Conservation (phyloP, 441 rosid species). For the Melastoma candidum region DNA sequence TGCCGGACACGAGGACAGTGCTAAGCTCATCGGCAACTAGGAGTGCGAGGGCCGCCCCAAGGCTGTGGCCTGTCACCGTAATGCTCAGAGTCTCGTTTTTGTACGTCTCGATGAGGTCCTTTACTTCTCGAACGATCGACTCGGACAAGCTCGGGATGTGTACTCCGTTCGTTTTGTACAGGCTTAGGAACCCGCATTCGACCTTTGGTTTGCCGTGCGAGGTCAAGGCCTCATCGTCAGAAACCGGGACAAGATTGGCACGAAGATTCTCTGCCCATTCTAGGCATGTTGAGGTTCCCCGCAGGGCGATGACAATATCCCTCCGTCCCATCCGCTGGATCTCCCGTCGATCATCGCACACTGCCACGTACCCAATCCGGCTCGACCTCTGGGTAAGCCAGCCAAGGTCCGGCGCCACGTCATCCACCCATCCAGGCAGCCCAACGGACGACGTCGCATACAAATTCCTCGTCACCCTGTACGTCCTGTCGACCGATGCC, state of each 20-base stretch:
- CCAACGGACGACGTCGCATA: conserved; percentile 61
- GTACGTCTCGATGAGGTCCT: conserved; percentile 32
- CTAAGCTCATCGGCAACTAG: conserved; percentile 47
- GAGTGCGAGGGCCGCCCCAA: conserved; percentile 56
- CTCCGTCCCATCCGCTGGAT: conserved; percentile 74
- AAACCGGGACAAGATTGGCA: conserved; percentile 9
- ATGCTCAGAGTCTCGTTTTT: conserved; percentile 57
- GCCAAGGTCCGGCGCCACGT: conserved; percentile 58
- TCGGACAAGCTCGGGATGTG: conserved; percentile 45
- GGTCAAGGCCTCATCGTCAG: conserved; percentile 16
- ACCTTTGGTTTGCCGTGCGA: conserved; percentile 27
- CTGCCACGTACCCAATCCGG: conserved; percentile 72
- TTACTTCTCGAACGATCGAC: conserved; percentile 35
- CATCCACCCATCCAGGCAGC: conserved; percentile 55
- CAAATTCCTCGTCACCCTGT: conserved; percentile 46
- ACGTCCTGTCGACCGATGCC: conserved; percentile 40
- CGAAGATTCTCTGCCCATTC: conserved; percentile 69
- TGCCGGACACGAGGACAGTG: not conserved
- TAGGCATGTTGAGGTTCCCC: conserved; percentile 62
- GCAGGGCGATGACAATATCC: conserved; percentile 57
- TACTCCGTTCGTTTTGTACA: conserved; percentile 39
- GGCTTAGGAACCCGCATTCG: conserved; percentile 54
- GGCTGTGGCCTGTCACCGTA: conserved; percentile 65
- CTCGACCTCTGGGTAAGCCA: conserved; percentile 73
- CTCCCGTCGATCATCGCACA: conserved; percentile 48